Base-by-base conservation (phyloP, 495 filamentous ascomycete species). In the Lentithecium fluviatile region DNA sequence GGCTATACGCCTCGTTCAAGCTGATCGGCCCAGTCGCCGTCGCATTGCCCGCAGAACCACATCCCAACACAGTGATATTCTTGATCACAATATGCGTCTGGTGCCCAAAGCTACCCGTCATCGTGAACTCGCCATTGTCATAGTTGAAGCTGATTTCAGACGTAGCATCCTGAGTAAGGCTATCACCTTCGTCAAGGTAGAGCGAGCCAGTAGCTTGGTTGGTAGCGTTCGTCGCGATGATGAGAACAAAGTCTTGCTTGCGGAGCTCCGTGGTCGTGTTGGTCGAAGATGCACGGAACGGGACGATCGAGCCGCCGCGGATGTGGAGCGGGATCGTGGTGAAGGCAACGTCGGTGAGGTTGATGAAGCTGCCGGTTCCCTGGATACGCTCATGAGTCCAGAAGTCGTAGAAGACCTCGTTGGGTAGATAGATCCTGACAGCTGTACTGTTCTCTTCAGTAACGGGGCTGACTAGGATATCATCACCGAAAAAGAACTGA, bases 391-490 rank as follows among this genome's bases (percentile, higher is more conserved):
- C 71, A 52, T 81, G 78, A 1, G 86, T 89, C 73, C 82, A 82
- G 79, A 79, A 91, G 75, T 91, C 86, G 74, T 93, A 93, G 76
- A 89, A 91, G 57, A 83, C 68, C 65, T 88, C 88, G 32, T 85
- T 66, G 42, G 88, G 87, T 47, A 92, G 79, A 72, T 91, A 91
- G 40, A 88, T 82, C 13, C 81, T 76, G 6, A 89, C 86, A 25
- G 76, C 79, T 0, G 85, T 91, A 32, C 75, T 71, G 56, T 82
- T 80, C 60, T 87, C 77, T 12, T 83, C 79, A 0, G 78, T 83
- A 11, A 93, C 88, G 1, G 89, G 89, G 2, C 82, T 81, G 24
- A 93, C 83, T 13, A 91, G 80, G 46, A 92, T 72, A 6, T 79
- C 77, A 10, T 82, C 75, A 2, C 89, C 89, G 70, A 81, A 88